phyloP scores from a whole-genome alignment of 2,329 filamentous ascomycete genomes.

The Colletotrichum sp. region DNA sequence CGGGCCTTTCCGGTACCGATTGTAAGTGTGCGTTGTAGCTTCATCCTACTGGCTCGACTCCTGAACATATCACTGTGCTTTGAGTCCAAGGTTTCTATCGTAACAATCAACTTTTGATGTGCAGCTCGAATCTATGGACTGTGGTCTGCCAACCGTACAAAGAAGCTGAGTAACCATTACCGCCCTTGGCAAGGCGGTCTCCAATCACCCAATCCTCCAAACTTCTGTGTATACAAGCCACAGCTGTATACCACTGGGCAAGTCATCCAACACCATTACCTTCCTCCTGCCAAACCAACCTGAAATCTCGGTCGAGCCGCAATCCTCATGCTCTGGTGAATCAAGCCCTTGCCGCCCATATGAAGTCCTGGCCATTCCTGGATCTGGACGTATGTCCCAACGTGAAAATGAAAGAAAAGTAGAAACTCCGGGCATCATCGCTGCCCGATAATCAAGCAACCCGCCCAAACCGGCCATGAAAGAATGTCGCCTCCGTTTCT shows the following conservation, averaged over 20 bases:
- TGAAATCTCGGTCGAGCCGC: not conserved
- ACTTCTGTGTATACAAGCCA: constrained; percentile 3
- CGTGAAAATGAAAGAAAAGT: constrained; percentile 14
- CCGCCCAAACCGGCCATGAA: not conserved
- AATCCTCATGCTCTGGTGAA: not conserved
- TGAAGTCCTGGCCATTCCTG: not conserved
- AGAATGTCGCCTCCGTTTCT: constrained; percentile 11
- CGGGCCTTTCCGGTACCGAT: not conserved
- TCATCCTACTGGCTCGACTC: not conserved
- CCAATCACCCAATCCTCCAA: not conserved
- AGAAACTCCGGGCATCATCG: not conserved
- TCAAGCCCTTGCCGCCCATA: not conserved
- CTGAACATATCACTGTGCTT: not conserved
- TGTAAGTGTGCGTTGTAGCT: not conserved
- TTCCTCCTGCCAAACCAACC: not conserved
- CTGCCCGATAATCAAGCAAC: not conserved
- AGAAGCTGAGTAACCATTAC: not conserved
- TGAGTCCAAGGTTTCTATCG: not conserved
- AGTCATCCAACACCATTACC: constrained; percentile 15
- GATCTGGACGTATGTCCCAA: not conserved
- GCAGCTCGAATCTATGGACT: constrained; percentile 6
- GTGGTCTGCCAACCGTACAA: not conserved
- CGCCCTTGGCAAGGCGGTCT: not conserved
- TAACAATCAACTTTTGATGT: constrained; percentile 16
- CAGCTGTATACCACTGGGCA: not conserved